Evolutionary conservation across 2,329 filamentous ascomycete genomes (phyloP), one percentile per base, ranked within the genome.

Genomic region (Magnaporthiopsis poae): DNA sequence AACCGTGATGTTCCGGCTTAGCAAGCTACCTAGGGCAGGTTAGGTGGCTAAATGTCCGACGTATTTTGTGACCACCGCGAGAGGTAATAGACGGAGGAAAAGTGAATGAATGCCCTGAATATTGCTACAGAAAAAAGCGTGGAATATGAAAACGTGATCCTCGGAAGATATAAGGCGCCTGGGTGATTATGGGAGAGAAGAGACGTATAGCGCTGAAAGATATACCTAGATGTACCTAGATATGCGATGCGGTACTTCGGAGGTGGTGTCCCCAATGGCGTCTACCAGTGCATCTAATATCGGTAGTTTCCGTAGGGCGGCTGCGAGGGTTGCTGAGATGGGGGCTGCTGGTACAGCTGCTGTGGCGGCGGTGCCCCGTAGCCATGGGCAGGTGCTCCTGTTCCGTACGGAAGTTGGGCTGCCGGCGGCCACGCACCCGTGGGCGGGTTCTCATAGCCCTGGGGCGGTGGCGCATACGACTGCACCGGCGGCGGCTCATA

Each of bases 401-500:
- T 46, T 64, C 63, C 63, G 18, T 64, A 64, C 11, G 63, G 39
- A 31, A 64, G 63, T 25, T 64, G 63, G 33, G 52, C 29, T 5
- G 63, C 11, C 12, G 66, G 64, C 21, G 68, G 62, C 69, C 64
- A 65, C 5, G 59, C 64, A 12, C 64, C 60, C 18, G 61, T 18
- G 0, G 65, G 13, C 59, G 66, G 25, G 8, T 13, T 33, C 5
- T 64, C 67, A 25, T 67, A 68, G 31, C 59, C 36, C 60, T 39
- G 65, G 15, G 66, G 63, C n/a, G 66, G 65, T 46, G 70, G 71
- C 3, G 69, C 35, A 66, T 77, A 79, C 18, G 46, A 25, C 3
- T 70, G 69, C 3, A 75, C 72, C 4, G 75, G 74, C 39, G 78
- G 75, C 7, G 79, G 77, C 66, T 82, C 80, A 56, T 79, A 80